Evolutionary conservation across 148 eudicot species (phyloP).

Genomic region (Arbutus unedo): DNA sequence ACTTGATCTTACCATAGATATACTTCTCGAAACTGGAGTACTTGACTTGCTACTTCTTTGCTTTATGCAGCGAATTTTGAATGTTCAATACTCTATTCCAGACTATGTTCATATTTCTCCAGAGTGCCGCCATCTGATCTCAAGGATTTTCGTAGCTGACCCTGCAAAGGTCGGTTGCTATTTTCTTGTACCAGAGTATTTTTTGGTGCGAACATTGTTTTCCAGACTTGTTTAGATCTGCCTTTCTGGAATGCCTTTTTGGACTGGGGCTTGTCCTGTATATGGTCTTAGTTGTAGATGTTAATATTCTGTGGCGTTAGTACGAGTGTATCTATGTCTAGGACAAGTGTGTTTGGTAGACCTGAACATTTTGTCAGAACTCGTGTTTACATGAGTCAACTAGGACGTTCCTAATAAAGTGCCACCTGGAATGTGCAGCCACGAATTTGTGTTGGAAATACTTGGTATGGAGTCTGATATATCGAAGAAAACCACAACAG

Average conservation of each 20-base stretch:
- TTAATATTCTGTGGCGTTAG: not conserved
- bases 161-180: slow-evolving; percentile 62
- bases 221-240: slow-evolving; percentile 4
- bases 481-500: not conserved
- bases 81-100: slow-evolving; percentile 79
- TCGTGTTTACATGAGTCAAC: not conserved
- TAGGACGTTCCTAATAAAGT: not conserved
- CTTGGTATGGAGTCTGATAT: not conserved
- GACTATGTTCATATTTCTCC: slow-evolving; percentile 59
- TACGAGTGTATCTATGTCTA: not conserved
- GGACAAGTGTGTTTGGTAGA: not conserved
- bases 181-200: not conserved
- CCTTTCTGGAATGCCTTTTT: not conserved
- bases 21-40: not conserved
- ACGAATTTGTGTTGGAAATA: not conserved
- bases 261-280: not conserved
- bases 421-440: not conserved
- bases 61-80: slow-evolving; percentile 67
- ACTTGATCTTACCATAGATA: not conserved
- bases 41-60: not conserved
- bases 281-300: not conserved
- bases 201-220: not conserved
- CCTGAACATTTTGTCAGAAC: not conserved
- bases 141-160: slow-evolving; percentile 85
- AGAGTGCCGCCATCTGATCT: slow-evolving; percentile 81